Base-by-base conservation (phyloP, 1,139 yeast genomes). In the Diutina mesorugosa region DNA sequence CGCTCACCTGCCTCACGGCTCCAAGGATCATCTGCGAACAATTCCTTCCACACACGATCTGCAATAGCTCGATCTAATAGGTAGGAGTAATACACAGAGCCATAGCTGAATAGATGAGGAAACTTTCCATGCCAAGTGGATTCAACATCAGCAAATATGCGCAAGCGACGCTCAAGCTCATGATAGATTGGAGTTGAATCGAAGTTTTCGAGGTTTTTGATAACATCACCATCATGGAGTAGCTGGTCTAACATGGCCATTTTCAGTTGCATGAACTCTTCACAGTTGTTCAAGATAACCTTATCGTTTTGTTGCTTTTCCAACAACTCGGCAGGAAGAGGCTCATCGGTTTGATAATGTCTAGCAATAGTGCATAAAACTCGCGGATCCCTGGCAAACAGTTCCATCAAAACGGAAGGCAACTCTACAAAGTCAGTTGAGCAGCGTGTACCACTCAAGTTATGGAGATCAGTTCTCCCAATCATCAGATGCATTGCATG, bases 401-500 rank as follows among this genome's bases (percentile, higher is more conserved):
- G 85, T 66, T 93, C 99, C 96, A 91, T 93, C 56, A 93, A 70
- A 18, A 93, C 95, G 14, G 97, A 90, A 0, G 99, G 99, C 54
- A 93, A 73, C 68, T 93, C 99, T 41, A 95, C 99, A 72, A 93
- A 93, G 68, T 93, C 99, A 0, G 99, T 90, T 7, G 90, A 88
- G 66, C 98, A 93, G 59, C 99, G 77, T 0, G 99, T 93, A 2
- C 99, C 99, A 29, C 95, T 85, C 16, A 93, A 85, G 66, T 91
- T 95, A 66, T 95, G 99, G 55, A 93, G 72, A 54, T 84, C 79
- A 0, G 99, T 93, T 60, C 93, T 78, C 0, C 98, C 99, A 35
- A 93, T 73, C 97, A 93, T 91, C 6, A 97, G 90, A 68, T 93
- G 99, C 83, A 93, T 87, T 1, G 99, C 99, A 70, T 93, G 99